Evolutionary conservation across 116 monocot species (phyloP).

Genomic region (Cymodocea nodosa): DNA sequence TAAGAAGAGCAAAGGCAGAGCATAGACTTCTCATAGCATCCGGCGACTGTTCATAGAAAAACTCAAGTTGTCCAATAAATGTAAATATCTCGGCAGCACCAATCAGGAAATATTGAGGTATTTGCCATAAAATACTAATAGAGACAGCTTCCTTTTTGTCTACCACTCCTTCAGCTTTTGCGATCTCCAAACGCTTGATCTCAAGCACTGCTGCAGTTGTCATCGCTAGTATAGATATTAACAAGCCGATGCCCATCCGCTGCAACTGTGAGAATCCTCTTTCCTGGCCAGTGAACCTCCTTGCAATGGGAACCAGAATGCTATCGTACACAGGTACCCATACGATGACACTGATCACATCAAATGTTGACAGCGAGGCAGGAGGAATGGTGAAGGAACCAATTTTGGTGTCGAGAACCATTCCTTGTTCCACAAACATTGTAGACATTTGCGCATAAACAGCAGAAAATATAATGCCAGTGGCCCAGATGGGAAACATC

Average conservation of each 20-base stretch:
- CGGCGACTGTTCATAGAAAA: constrained; percentile 39
- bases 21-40: constrained; percentile 39
- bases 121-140: constrained; percentile 43
- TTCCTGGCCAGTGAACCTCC: constrained; percentile 27
- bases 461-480: constrained; percentile 21
- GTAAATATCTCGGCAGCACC: constrained; percentile 33
- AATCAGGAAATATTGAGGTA: constrained; percentile 34
- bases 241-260: constrained; percentile 27
- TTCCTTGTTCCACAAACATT: constrained; percentile 37
- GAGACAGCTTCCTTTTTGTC: constrained; percentile 17
- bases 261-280: constrained; percentile 29
- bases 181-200: constrained; percentile 26
- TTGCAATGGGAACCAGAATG: constrained; percentile 20
- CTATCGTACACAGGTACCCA: constrained; percentile 31
- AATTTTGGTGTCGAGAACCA: constrained; percentile 21
- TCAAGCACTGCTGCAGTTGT: constrained; percentile 23
- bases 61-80: constrained; percentile 32
- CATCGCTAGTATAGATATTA: constrained; percentile 28
- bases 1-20: constrained; percentile 18
- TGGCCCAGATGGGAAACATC: constrained; percentile 33
- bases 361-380: constrained; percentile 25
- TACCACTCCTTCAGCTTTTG: constrained; percentile 16
- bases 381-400: constrained; percentile 31
- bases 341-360: constrained; percentile 30
- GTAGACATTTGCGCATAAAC: constrained; percentile 24